Conservation (phyloP, 2,329 filamentous ascomycete genomes). For the Epichloe elymi region DNA sequence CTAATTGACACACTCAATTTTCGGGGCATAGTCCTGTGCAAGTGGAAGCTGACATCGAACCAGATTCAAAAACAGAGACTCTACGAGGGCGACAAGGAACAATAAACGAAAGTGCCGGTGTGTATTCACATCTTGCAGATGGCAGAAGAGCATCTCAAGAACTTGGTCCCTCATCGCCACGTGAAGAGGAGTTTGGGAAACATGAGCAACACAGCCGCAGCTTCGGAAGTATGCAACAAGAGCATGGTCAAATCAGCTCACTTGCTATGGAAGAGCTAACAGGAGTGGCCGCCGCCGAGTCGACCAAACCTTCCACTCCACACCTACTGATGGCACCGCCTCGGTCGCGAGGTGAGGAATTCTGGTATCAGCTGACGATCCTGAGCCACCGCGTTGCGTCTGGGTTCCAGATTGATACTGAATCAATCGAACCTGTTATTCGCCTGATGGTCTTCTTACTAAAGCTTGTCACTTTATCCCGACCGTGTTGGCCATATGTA, state of each 20-base stretch:
- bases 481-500: slow-evolving; percentile 60
- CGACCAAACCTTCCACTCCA: slow-evolving; percentile 1
- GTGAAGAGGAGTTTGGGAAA: background rate
- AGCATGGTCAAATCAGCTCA: background rate
- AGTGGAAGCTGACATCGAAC: slow-evolving; percentile 6
- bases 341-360: slow-evolving; percentile 19
- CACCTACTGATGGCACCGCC: slow-evolving; percentile 37
- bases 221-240: background rate
- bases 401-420: slow-evolving; percentile 16
- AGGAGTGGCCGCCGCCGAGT: background rate
- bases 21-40: background rate
- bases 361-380: slow-evolving; percentile 22
- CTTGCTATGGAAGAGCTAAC: background rate
- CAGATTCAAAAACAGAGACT: slow-evolving; percentile 20
- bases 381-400: slow-evolving; percentile 18
- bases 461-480: slow-evolving; percentile 53
- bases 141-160: slow-evolving; percentile 8
- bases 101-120: background rate
- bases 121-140: slow-evolving; percentile 13
- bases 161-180: slow-evolving; percentile 8
- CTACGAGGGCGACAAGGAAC: slow-evolving; percentile 6
- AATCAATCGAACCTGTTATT: slow-evolving; percentile 19
- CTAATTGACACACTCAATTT: background rate
- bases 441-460: slow-evolving; percentile 51
- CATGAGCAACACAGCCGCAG: background rate